Evolutionary conservation across 306 rosid genomes (phyloP), one percentile per base, ranked within the genome.

Genomic region (Corylus americana): DNA sequence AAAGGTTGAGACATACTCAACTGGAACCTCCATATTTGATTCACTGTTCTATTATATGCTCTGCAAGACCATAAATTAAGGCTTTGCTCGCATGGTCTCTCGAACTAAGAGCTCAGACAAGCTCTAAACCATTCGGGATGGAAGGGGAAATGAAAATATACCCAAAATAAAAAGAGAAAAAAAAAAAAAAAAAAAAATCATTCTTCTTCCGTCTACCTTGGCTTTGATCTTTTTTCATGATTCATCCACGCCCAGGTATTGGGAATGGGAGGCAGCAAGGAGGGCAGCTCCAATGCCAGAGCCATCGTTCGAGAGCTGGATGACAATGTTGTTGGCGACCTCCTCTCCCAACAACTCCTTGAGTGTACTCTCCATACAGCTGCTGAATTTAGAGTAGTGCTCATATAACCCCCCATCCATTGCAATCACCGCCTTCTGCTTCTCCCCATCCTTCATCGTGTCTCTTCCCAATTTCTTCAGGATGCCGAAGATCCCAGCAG

Each of bases 271-370:
- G 42, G 99, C 98, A n/a, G 99, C 97, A 20, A 96, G 84, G 67
- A 96, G 93, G 51, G 97, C 92, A 27, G 99, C 99, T 74, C 99
- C 99, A 50, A 93, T 86, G 73, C 99, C 99, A 0, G 99, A 96
- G 61, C 99, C 99, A 53, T 96, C 99, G 2, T 85, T 93, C 45
- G 91, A 90, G 63, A 83, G 98, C 87, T 89, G 90, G 45, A 91
- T 27, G 7, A 85, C 85, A 75, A 93, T 54, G 81, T 80, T 83
- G 48, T 85, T 84, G 3, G 97, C 89, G 14, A 79, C 91, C 59
- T 90, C 87, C 22, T 82, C 96, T 69, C 99, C 99, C 74, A 96
- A 70, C 86, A 96, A 85, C 79, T 93, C 99, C 70, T 88, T 84
- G 49, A 96, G 83, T 64, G 99, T 74, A 77, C 84, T 81, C 94